A percentile compares a stretch with the other conserved stretches of the same genome.
These are phyloP conservation scores for Aspergillus bombycis DNA, from an alignment of 2,329 filamentous ascomycete genomes.

Conservation along the genomic window DNA sequence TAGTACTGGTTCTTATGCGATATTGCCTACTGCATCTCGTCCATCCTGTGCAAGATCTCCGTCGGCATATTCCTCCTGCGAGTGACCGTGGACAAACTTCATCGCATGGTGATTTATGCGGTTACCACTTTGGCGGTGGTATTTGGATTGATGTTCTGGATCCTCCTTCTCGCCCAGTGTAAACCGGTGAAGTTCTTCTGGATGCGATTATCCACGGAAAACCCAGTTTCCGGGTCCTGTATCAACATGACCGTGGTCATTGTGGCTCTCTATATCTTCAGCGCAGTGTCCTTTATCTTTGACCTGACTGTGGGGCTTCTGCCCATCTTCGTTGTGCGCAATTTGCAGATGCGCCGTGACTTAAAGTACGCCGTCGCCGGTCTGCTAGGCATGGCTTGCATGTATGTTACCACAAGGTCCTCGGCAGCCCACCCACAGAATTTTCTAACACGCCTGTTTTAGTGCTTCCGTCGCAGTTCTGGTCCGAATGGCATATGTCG, in stretches of 20 bases:
- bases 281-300: constrained; percentile 17
- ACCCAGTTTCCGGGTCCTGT: constrained; percentile 12
- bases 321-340: constrained; percentile 24
- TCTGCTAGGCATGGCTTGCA: constrained; percentile 25
- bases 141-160: constrained; percentile 49
- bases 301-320: constrained; percentile 24
- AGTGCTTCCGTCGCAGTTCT: constrained; percentile 27
- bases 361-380: constrained; percentile 22
- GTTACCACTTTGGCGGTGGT: constrained; percentile 45
- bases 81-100: constrained; percentile 46
- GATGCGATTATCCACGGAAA: constrained; percentile 27
- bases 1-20: constrained; percentile 54
- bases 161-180: constrained; percentile 54
- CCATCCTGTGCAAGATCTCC: constrained; percentile 50
- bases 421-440: no score
- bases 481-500: constrained; percentile 20
- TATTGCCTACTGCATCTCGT: constrained; percentile 50
- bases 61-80: constrained; percentile 55
- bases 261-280: constrained; percentile 25
- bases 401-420: constrained; percentile 15
- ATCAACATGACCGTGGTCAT: constrained; percentile 14
- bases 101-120: constrained; percentile 48
- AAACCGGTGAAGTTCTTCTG: constrained; percentile 53
- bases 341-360: constrained; percentile 24
- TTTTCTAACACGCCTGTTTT: not conserved